These are phyloP conservation scores for Arachis hypogaea DNA, from an alignment of 306 rosid genomes.

Conservation along the genomic window DNA sequence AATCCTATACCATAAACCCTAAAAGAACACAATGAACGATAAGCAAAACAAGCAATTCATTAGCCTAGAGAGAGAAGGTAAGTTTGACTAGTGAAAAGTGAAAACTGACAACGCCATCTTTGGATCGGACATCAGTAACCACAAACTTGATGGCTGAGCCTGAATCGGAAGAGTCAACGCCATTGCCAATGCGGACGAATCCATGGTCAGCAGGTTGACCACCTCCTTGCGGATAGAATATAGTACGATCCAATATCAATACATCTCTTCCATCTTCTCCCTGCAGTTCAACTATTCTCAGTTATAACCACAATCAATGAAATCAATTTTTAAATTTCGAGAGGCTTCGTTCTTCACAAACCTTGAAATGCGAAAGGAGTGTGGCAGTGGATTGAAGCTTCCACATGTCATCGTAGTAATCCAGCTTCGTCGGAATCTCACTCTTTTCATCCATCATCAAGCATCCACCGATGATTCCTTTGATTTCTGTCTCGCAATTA, in stretches of 20 bases:
- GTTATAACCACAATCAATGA: neutral
- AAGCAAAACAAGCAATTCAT: neutral
- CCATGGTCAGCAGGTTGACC: constrained; percentile 85
- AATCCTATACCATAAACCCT: too few relatives aligned
- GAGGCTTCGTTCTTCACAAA: neutral
- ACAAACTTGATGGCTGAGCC: constrained; percentile 46
- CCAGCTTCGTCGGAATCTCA: constrained; percentile 58
- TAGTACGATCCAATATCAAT: constrained; percentile 67
- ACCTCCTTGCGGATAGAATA: constrained; percentile 88
- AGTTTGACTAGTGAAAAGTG: neutral
- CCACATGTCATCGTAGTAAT: constrained; percentile 66
- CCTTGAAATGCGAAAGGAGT: constrained; percentile 55
- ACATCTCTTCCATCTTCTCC: constrained; percentile 65
- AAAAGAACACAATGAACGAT: neutral
- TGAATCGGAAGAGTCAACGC: neutral
- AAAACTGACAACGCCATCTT: constrained; percentile 64
- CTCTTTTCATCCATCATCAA: constrained; percentile 42
- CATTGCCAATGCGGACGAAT: constrained; percentile 36
- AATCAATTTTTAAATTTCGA: neutral
- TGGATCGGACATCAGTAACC: constrained; percentile 70
- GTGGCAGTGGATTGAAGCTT: constrained; percentile 62
- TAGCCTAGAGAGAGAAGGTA: neutral
- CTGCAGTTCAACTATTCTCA: constrained; percentile 23
- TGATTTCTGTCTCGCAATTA: too few relatives aligned
- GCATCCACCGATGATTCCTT: neutral